These are phyloP conservation scores for Mycena galopus DNA, from an alignment of 768 basidiomycete genomes.

Conservation along the genomic window DNA sequence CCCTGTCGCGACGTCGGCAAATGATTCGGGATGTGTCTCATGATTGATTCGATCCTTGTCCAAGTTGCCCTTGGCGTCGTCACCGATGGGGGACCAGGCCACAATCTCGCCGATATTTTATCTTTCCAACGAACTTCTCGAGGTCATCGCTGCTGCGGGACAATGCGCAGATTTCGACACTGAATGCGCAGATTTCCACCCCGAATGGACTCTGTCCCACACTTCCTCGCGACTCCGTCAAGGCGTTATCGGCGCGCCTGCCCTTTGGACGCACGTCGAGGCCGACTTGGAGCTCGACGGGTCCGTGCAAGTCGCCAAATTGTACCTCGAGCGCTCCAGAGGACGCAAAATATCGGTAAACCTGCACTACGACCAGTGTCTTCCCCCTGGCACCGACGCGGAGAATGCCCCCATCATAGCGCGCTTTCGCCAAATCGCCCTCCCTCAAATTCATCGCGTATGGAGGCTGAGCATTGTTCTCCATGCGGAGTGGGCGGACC, in stretches of 20 bases:
- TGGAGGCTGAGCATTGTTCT: neutral
- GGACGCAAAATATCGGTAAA: neutral
- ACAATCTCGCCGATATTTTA: too few relatives aligned
- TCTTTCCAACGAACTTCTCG: slow-evolving; percentile 9
- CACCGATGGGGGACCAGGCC: too few relatives aligned
- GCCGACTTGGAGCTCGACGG: neutral
- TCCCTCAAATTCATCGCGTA: neutral
- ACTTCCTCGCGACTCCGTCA: neutral
- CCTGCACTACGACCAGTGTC: too few relatives aligned
- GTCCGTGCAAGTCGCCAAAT: too few relatives aligned
- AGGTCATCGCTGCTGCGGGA: neutral
- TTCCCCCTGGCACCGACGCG: too few relatives aligned
- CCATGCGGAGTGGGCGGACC: neutral
- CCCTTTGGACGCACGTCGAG: neutral
- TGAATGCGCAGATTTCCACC: neutral
- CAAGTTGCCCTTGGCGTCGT: too few relatives aligned
- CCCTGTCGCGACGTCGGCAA: too few relatives aligned
- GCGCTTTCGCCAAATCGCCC: neutral
- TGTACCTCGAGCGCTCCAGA: slow-evolving; percentile 7
- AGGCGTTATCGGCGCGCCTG: neutral
- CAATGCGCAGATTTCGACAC: neutral
- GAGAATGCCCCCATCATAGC: too few relatives aligned
- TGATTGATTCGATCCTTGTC: too few relatives aligned
- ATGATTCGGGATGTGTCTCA: too few relatives aligned
- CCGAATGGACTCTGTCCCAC: slow-evolving; percentile 4